Percentiles rank a stretch among this genome's conserved stretches.
These are phyloP conservation scores for Macrocybe sp. DNA, from an alignment of 1,284 basidiomycete species.

Conservation along the genomic window DNA sequence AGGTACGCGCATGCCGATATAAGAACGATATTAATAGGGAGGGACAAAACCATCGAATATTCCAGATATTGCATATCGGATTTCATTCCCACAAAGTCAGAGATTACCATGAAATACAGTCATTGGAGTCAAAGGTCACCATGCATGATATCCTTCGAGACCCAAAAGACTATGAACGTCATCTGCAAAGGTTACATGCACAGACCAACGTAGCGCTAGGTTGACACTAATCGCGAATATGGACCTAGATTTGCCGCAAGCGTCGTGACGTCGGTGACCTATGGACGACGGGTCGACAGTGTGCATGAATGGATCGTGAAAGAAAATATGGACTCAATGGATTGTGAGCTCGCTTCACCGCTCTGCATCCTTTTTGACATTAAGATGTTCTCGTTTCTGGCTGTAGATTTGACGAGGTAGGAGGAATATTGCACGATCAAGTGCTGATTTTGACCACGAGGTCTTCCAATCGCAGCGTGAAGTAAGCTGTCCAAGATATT, in stretches of 20 bases:
- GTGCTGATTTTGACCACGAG: too few relatives aligned
- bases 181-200: conserved; percentile 34
- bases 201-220: too few relatives aligned
- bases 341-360: conserved; percentile 26
- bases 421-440: too few relatives aligned
- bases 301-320: conserved; percentile 42
- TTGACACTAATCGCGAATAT: too few relatives aligned
- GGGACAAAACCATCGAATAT: neutral
- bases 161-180: conserved; percentile 35
- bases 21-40: neutral
- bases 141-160: conserved; percentile 37
- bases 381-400: too few relatives aligned
- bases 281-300: conserved; percentile 40
- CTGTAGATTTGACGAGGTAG: too few relatives aligned
- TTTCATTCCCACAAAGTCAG: conserved; percentile 37
- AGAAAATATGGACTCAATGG: conserved; percentile 38
- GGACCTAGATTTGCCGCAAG: conserved; percentile 37
- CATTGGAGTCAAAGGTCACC: conserved; percentile 42
- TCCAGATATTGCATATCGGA: conserved; percentile 40
- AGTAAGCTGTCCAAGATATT: neutral
- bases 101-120: conserved; percentile 43
- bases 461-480: too few relatives aligned
- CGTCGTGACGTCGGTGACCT: conserved; percentile 41
- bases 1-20: conserved; percentile 22
- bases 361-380: too few relatives aligned